These are phyloP conservation scores for Melastoma malabathricum DNA, from an alignment of 345 rosid species.

Conservation along the genomic window DNA sequence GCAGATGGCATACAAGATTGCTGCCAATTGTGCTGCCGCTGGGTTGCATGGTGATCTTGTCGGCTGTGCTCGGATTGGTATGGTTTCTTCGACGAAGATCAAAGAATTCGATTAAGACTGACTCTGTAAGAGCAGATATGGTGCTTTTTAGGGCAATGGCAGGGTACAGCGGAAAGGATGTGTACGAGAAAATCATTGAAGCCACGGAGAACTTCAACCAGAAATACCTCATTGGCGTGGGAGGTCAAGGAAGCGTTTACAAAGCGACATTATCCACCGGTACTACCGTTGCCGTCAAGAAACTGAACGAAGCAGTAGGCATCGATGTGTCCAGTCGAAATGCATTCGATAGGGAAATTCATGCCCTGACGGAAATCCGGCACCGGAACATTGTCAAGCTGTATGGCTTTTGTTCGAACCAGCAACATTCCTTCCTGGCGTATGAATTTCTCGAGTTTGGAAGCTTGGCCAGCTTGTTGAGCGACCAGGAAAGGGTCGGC, in stretches of 20 bases:
- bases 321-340: background rate
- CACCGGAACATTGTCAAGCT: constrained; percentile 24
- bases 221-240: constrained; percentile 11
- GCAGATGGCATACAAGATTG: background rate
- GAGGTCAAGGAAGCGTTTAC: constrained; percentile 18
- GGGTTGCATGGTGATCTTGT: background rate
- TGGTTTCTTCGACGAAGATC: background rate
- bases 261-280: constrained; percentile 7
- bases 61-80: background rate
- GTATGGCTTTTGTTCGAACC: constrained; percentile 17
- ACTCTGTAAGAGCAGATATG: background rate
- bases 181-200: constrained; percentile 10
- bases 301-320: background rate
- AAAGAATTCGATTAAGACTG: background rate
- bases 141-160: background rate
- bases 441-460: constrained; percentile 23
- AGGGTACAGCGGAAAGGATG: constrained; percentile 8
- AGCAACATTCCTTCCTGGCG: constrained; percentile 14
- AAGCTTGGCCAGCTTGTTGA: constrained; percentile 7
- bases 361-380: constrained; percentile 8
- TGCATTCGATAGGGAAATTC: constrained; percentile 17
- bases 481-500: background rate
- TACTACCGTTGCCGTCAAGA: constrained; percentile 16
- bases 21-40: constrained; percentile 8
- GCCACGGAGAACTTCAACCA: constrained; percentile 9